Evolutionary conservation across 2,329 filamentous ascomycete species (phyloP).

Genomic region (Colletotrichum chlorophyti): DNA sequence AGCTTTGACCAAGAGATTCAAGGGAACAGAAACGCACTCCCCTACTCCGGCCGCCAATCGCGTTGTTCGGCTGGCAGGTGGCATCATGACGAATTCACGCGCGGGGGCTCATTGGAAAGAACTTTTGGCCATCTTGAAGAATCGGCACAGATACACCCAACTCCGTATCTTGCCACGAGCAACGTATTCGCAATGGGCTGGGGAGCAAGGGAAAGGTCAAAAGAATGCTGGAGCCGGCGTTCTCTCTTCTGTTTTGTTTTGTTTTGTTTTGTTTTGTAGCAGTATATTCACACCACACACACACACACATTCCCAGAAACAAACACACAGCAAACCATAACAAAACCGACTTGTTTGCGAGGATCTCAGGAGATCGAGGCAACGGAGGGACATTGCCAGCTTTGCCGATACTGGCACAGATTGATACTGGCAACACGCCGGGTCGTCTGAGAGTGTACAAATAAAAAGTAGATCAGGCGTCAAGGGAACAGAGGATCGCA

Average conservation of each 20-base stretch:
- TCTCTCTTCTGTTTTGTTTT: slow-evolving; percentile 18
- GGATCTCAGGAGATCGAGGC: slow-evolving; percentile 4
- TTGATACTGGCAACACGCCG: too few species aligned
- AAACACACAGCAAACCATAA: slow-evolving; percentile 9
- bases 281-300: slow-evolving; percentile 12
- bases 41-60: background rate
- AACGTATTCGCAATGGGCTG: slow-evolving; percentile 9
- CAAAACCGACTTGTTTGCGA: slow-evolving; percentile 1
- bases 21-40: background rate
- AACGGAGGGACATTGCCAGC: background rate
- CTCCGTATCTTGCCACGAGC: slow-evolving; percentile 20
- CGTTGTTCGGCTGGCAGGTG: too few species aligned
- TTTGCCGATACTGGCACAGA: too few species aligned
- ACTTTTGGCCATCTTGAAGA: slow-evolving; percentile 1
- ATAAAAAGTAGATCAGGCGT: too few species aligned
- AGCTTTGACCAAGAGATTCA: background rate
- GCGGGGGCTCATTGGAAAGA: slow-evolving; percentile 16
- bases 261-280: slow-evolving; percentile 13
- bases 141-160: slow-evolving; percentile 18
- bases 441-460: slow-evolving; percentile 13
- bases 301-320: too few species aligned
- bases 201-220: background rate
- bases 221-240: slow-evolving; percentile 10
- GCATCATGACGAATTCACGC: slow-evolving; percentile 24
- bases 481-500: too few species aligned